Base-by-base conservation (phyloP, 805 yeast species). In the Ogataea siamensis region DNA sequence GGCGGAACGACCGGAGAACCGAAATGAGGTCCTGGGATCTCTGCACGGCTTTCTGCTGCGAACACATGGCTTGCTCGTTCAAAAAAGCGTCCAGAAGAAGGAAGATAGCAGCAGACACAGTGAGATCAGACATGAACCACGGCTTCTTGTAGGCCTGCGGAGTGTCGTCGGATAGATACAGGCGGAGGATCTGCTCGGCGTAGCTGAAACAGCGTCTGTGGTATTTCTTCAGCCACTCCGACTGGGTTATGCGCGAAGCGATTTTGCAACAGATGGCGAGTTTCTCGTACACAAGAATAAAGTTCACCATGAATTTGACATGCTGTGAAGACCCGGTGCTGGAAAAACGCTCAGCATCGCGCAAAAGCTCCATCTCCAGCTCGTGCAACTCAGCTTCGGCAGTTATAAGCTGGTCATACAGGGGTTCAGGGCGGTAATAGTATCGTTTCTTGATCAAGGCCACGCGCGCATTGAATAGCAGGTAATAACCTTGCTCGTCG, bases 21-120 rank as follows among this genome's bases (percentile, higher is more conserved):
- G 42, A 41, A 2, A 50, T 13, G 7, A 48, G 22, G 19, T 32
- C 31, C 10, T 32, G 24, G 7, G 27, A 19, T 17, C 11, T 8
- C 11, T n/a, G 17, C n/a, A 34, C 12, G n/a, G 18, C 18, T 7
- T 16, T 20, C 2, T 8, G 11, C 11, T 12, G 29, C 11, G 23
- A 17, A n/a, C 8, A 26, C 4, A 18, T 12, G 38, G 46, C 4
- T 10, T 37, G 28, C 7, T 42, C 37, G 34, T 52, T 39, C 3
- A 43, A 17, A 29, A 50, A 39, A 12, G 43, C 38, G 37, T 55
- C 60, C 10, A 55, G 50, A 8, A 55, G 34, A 5, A 55, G 32
- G 34, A 51, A 55, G 2, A 49, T 42, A 7, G 43, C 46, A 3
- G 56, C 54, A 13, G 49, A 41, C 4, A 46, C 37, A 2, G 52